Evolutionary conservation across 192 early-diverging fungal species (phyloP).

Genomic region (Coemansia sp.): DNA sequence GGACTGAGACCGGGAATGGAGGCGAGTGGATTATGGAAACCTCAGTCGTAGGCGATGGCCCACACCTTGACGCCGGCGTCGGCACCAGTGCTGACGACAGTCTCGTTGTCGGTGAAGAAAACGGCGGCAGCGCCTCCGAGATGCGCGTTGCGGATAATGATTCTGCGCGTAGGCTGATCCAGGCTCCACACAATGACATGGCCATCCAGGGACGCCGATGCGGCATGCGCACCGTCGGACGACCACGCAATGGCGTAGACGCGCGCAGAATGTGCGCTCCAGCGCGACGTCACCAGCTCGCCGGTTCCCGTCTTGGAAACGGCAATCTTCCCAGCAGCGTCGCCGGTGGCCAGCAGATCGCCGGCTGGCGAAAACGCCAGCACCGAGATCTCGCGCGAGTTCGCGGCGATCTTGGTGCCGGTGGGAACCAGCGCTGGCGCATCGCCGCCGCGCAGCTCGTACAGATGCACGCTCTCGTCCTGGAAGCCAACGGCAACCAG

Average conservation of each 20-base stretch:
- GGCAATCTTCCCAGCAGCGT: slow-evolving; percentile 76
- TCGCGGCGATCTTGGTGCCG: slow-evolving; percentile 30
- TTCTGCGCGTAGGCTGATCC: slow-evolving; percentile 74
- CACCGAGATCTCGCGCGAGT: slow-evolving; percentile 73
- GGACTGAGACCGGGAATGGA: too few species aligned
- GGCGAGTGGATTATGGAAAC: too few species aligned
- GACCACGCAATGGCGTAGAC: slow-evolving; percentile 83
- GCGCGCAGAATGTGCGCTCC: slow-evolving; percentile 90
- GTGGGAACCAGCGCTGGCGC: slow-evolving; percentile 17
- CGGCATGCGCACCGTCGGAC: slow-evolving; percentile 69
- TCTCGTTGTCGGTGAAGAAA: slow-evolving; percentile 66
- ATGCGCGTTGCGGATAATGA: slow-evolving; percentile 81
- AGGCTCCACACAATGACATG: slow-evolving; percentile 90
- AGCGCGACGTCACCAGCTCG: slow-evolving; percentile 61
- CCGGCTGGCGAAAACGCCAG: slow-evolving; percentile 79
- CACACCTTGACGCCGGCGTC: slow-evolving; percentile 84
- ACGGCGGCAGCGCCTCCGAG: slow-evolving; percentile 75
- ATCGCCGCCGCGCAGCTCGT: slow-evolving; percentile 45
- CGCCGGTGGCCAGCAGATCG: slow-evolving; percentile 74
- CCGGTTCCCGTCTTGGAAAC: slow-evolving; percentile 66
- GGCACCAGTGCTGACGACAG: slow-evolving; percentile 73
- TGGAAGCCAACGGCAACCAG: slow-evolving; percentile 49
- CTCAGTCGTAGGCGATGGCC: slow-evolving; percentile 29
- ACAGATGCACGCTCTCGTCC: slow-evolving; percentile 70
- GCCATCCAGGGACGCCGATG: slow-evolving; percentile 83